Percentiles rank a stretch among this genome's conserved stretches.
Evolutionary conservation across 192 early-diverging fungal species (phyloP).

Genomic region (Oehlia diaphana): DNA sequence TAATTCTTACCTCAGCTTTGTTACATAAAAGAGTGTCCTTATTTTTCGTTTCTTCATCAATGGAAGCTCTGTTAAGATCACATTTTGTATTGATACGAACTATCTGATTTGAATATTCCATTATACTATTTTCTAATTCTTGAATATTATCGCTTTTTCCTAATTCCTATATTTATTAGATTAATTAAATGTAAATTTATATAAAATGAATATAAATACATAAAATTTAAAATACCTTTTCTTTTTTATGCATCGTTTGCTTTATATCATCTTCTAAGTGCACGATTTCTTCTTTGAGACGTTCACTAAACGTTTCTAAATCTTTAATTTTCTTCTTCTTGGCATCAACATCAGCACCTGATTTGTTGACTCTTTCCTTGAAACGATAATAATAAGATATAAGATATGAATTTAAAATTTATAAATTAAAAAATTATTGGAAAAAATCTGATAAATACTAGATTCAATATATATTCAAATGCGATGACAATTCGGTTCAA

Average conservation of each 20-base stretch:
- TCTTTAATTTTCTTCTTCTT: constrained; percentile 37
- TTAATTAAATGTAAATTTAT: not conserved
- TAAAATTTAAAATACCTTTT: constrained; percentile 29
- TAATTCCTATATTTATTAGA: constrained; percentile 46
- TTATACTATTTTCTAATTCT: constrained; percentile 69
- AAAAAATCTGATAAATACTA: constrained; percentile 46
- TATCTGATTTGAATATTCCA: constrained; percentile 76
- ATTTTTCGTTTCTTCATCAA: constrained; percentile 72
- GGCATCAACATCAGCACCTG: constrained; percentile 38
- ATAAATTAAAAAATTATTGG: not conserved
- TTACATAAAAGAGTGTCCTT: constrained; percentile 36
- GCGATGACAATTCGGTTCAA: constrained; percentile 80
- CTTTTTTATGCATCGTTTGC: constrained; percentile 46
- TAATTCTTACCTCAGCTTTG: constrained; percentile 43
- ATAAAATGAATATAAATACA: not conserved
- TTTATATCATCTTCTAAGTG: constrained; percentile 63
- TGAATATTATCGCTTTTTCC: constrained; percentile 64
- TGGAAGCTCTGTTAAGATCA: constrained; percentile 74
- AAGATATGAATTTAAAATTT: not conserved
- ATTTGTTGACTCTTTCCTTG: constrained; percentile 41
- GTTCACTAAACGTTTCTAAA: constrained; percentile 42
- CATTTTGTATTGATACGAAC: constrained; percentile 83
- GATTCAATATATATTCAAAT: constrained; percentile 75
- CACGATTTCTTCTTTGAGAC: constrained; percentile 62
- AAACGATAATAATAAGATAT: not conserved